These are phyloP conservation scores for Athelia psychrophila DNA, from an alignment of 1,284 basidiomycete genomes.

Conservation along the genomic window DNA sequence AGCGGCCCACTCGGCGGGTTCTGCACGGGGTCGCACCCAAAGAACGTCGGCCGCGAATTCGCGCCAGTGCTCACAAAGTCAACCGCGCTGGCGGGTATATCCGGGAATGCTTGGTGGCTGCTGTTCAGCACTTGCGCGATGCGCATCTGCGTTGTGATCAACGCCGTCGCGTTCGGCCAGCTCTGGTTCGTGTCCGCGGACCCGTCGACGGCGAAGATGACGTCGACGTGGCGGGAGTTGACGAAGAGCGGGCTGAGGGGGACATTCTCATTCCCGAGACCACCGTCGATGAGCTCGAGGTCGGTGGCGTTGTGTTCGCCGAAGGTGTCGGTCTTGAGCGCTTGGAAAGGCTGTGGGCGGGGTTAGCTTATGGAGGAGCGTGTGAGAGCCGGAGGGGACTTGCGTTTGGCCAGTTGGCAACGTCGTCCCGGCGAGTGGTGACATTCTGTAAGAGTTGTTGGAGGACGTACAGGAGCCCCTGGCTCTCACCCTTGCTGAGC, in stretches of 20 bases:
- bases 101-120: constrained; percentile 62
- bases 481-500: constrained; percentile 34
- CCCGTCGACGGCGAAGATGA: constrained; percentile 68
- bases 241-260: constrained; percentile 66
- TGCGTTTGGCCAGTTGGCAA: constrained; percentile 67
- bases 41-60: constrained; percentile 71
- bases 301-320: constrained; percentile 46
- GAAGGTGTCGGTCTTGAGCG: constrained; percentile 39
- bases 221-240: constrained; percentile 59
- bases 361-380: background rate
- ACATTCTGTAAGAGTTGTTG: constrained; percentile 44
- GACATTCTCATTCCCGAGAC: constrained; percentile 60
- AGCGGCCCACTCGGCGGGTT: constrained; percentile 52
- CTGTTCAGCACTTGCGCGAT: constrained; percentile 36
- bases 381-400: constrained; percentile 11
- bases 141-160: constrained; percentile 28
- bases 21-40: constrained; percentile 64
- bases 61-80: constrained; percentile 64
- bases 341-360: constrained; percentile 49
- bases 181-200: constrained; percentile 45
- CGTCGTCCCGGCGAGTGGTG: constrained; percentile 52
- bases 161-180: constrained; percentile 66
- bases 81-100: constrained; percentile 48
- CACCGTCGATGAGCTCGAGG: constrained; percentile 60
- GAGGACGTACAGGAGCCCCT: constrained; percentile 43